A percentile compares a stretch with the other conserved stretches of the same genome.
Conservation (phyloP, 2,329 filamentous ascomycete species). For the Pestalotiopsis sp. region DNA sequence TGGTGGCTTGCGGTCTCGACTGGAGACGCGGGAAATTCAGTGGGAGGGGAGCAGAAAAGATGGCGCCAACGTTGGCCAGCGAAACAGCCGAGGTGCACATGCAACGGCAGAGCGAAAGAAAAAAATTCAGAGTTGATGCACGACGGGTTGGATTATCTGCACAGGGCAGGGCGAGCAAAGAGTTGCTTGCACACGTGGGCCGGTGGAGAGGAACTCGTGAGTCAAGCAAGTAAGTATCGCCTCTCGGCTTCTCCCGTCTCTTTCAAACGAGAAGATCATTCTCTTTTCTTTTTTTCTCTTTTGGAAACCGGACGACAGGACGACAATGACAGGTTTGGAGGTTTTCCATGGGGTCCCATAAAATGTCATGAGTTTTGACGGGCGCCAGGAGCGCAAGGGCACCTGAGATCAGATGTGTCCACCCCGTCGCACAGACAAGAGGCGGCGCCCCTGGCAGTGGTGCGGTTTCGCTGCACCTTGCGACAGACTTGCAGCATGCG, state of each 20-base stretch:
- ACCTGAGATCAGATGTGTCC: too few relatives aligned
- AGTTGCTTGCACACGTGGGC: not conserved
- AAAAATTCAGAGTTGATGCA: not conserved
- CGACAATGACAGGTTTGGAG: not conserved
- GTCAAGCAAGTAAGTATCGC: not conserved
- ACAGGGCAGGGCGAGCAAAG: not conserved
- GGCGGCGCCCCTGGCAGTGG: too few relatives aligned
- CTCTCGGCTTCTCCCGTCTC: not conserved
- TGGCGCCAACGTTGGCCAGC: constrained; percentile 3
- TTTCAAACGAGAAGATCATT: not conserved
- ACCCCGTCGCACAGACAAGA: too few relatives aligned
- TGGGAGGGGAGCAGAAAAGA: too few relatives aligned
- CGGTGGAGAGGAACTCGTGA: not conserved
- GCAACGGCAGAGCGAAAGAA: constrained; percentile 1
- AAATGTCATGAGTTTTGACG: too few relatives aligned
- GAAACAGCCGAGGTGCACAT: not conserved
- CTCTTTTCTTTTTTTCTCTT: not conserved
- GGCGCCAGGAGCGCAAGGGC: too few relatives aligned
- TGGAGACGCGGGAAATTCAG: not conserved
- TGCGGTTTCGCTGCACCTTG: too few relatives aligned
- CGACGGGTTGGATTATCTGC: not conserved
- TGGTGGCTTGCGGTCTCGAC: not conserved
- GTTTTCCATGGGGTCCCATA: not conserved
- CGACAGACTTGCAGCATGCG: not conserved
- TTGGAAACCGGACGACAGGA: not conserved